Evolutionary conservation across 2,329 filamentous ascomycete species (phyloP).

Genomic region (Botrytis byssoidea): DNA sequence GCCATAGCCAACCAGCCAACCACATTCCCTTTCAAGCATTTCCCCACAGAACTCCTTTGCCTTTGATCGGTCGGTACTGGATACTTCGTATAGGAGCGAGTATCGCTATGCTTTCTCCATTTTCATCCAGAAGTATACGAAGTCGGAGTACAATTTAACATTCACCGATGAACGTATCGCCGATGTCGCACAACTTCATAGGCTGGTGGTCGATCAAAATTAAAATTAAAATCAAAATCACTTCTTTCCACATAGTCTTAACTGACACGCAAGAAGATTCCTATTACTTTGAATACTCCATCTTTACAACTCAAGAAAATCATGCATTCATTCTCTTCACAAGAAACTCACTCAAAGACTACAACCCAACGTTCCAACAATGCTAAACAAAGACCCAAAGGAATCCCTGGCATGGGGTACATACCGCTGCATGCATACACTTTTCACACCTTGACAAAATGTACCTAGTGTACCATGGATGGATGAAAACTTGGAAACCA

Average conservation of each 20-base stretch:
- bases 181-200: neutral
- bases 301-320: neutral
- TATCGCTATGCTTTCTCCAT: neutral
- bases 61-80: neutral
- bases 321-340: neutral
- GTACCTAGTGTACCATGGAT: neutral
- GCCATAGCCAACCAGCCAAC: neutral
- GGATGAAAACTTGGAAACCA: neutral
- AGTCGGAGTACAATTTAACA: neutral
- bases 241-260: neutral
- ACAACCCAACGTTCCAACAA: neutral
- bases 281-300: neutral
- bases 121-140: neutral
- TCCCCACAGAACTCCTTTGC: neutral
- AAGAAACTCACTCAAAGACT: neutral
- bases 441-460: neutral
- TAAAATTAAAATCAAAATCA: neutral
- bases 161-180: neutral
- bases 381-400: neutral
- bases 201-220: neutral
- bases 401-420: neutral
- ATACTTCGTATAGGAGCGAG: neutral
- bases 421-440: slow-evolving; percentile 10
- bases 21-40: neutral
- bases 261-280: neutral